phyloP scores from a whole-genome alignment of 2,329 filamentous ascomycete species.

The Sporothrix globosa region DNA sequence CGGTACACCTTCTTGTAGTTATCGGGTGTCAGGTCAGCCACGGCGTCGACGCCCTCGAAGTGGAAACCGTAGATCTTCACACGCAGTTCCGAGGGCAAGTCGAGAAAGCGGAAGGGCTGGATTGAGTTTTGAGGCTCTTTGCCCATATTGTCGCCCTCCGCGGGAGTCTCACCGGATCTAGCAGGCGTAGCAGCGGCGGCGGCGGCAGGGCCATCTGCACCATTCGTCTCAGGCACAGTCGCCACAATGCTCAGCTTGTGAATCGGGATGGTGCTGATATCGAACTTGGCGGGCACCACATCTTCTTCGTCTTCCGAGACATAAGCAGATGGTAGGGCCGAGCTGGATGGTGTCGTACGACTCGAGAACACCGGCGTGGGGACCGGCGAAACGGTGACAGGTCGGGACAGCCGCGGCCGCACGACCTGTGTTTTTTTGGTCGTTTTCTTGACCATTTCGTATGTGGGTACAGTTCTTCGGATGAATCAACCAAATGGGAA shows the following conservation, averaged over 20 bases:
- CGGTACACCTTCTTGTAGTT: conserved; percentile 66
- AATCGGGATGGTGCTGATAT: conserved; percentile 44
- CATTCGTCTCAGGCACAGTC: conserved; percentile 31
- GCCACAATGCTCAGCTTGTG: conserved; percentile 51
- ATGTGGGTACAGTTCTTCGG: not conserved
- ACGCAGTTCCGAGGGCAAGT: conserved; percentile 70
- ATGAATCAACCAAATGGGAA: too few relatives aligned
- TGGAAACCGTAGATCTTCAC: conserved; percentile 68
- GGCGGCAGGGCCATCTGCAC: not conserved
- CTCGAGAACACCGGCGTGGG: conserved; percentile 44
- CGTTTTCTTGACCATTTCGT: conserved; percentile 29
- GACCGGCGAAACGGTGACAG: conserved; percentile 37
- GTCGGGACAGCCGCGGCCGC: conserved; percentile 43
- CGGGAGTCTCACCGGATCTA: not conserved
- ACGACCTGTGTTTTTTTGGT: conserved; percentile 24
- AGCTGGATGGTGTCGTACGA: conserved; percentile 45
- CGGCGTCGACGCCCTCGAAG: conserved; percentile 57
- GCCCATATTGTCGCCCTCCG: not conserved
- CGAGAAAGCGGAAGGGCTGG: conserved; percentile 65
- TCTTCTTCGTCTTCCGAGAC: conserved; percentile 48
- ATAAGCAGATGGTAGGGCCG: conserved; percentile 46
- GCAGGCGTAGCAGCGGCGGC: not conserved
- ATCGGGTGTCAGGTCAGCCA: conserved; percentile 67
- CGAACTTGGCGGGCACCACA: conserved; percentile 43
- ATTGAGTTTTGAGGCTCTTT: conserved; percentile 33